Percentiles rank a stretch among this genome's conserved stretches.
Evolutionary conservation across 2,329 filamentous ascomycete genomes (phyloP).

Genomic region (Coniochaeta sp.): DNA sequence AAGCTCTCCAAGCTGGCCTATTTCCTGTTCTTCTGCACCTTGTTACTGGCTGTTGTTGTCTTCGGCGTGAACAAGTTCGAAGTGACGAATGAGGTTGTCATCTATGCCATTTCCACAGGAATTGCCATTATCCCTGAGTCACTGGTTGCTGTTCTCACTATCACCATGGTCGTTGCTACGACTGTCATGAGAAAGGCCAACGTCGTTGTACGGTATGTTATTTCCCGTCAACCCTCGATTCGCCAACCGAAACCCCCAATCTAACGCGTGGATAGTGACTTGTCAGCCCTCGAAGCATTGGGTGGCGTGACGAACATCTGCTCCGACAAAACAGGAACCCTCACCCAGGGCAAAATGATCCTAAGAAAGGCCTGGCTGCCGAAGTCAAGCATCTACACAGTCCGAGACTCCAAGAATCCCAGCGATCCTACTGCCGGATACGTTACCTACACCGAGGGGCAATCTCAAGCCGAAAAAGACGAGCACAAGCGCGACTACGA

Average conservation of each 20-base stretch:
- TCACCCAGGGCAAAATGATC: slow-evolving; percentile 64
- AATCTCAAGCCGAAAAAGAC: slow-evolving; percentile 20
- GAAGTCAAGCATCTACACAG: slow-evolving; percentile 45
- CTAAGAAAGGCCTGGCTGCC: slow-evolving; percentile 61
- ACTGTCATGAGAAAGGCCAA: slow-evolving; percentile 57
- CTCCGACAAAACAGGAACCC: slow-evolving; percentile 66
- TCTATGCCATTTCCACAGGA: slow-evolving; percentile 54
- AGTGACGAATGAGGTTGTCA: slow-evolving; percentile 47
- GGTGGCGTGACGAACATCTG: slow-evolving; percentile 67
- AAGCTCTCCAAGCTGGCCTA: slow-evolving; percentile 82
- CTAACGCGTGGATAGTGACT: slow-evolving; percentile 29
- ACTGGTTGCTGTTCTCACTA: slow-evolving; percentile 61
- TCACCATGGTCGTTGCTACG: slow-evolving; percentile 61
- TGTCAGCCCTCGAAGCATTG: slow-evolving; percentile 60
- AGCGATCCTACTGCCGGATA: slow-evolving; percentile 52
- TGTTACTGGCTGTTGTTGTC: slow-evolving; percentile 53
- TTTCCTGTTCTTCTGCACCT: slow-evolving; percentile 65
- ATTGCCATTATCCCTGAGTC: slow-evolving; percentile 60
- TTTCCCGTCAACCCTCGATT: background rate
- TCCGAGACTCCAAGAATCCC: slow-evolving; percentile 54
- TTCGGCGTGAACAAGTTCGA: slow-evolving; percentile 50
- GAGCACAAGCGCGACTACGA: slow-evolving; percentile 45
- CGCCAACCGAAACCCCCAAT: background rate
- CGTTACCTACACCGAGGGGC: slow-evolving; percentile 36
- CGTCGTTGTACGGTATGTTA: slow-evolving; percentile 51